Base-by-base conservation (phyloP, 257 asterid genomes). In the Cordia subcordata region DNA sequence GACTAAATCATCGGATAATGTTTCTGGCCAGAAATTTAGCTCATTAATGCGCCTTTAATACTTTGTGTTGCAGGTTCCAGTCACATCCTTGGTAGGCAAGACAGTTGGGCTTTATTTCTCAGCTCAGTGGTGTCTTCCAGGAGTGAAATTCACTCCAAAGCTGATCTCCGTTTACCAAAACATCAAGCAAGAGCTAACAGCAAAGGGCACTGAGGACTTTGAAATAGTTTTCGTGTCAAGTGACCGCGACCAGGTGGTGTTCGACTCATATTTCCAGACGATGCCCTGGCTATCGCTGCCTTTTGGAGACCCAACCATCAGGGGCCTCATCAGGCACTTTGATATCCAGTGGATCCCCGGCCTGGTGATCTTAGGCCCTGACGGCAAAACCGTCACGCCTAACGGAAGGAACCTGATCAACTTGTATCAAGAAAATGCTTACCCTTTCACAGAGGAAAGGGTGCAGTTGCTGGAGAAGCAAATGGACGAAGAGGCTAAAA, bases 241-340 rank as follows among this genome's bases (percentile, higher is more conserved):
- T 11, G 95, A 83, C 82, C 71, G 49, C 8, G 81, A 84, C 55
- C 82, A 83, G 33, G 12, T 56, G 1, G 32, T 83, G 8, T 85
- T 83, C 22, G 52, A 69, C 4, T 47, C 76, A 0, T 68, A 77
- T 64, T 83, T 81, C n/a, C 56, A 22, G 50, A 75, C 85, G 18
- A 83, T 86, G 93, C 87, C 88, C 6, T 86, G 95, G 95, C 68
- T 79, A 51, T 81, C 95, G 4, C 54, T 86, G 16, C 87, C 92
- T 9, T 81, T 71, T 14, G 71, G 70, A 1, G 93, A 86, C 55
- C 80, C 79, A 21, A 74, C 60, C 63, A 70, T 76, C 51, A 75
- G 68, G 47, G 13, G n/a, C 21, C 85, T 83, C 8, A 59, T 70
- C 5, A 79, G 70, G 42, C 77, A 81, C 49, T 86, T 86, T 33